phyloP scores from a whole-genome alignment of 208 protist species.

The Leishmania guyanensis region DNA sequence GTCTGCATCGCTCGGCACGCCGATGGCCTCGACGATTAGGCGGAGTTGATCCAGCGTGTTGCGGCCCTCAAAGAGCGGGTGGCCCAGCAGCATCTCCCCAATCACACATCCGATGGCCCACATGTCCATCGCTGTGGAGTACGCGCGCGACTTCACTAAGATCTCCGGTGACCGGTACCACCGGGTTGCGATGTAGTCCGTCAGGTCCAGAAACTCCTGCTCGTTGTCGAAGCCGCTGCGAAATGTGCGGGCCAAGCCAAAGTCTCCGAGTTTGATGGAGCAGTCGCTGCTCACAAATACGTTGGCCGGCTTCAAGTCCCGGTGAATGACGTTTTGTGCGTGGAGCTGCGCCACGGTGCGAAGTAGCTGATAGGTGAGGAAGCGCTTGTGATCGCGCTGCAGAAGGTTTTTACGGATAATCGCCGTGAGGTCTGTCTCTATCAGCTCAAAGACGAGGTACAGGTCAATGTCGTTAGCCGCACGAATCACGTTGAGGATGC shows the following conservation, averaged over 20 bases:
- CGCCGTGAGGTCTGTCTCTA: conserved; percentile 93
- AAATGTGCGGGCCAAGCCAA: conserved; percentile 96
- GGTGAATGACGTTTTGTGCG: conserved; percentile 85
- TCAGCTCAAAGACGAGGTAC: conserved; percentile 97
- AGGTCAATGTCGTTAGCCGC: conserved; percentile 97
- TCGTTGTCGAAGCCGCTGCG: conserved; percentile 34
- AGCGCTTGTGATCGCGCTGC: conserved; percentile 93
- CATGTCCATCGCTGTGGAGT: conserved; percentile 98
- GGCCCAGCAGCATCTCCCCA: conserved; percentile 92
- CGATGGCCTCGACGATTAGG: conserved; percentile 92
- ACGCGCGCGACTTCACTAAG: conserved; percentile 94
- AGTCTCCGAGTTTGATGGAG: conserved; percentile 96
- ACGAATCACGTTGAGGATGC: conserved; percentile 95
- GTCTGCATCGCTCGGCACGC: conserved; percentile 86
- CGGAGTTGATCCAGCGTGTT: conserved; percentile 97
- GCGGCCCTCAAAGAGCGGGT: conserved; percentile 95
- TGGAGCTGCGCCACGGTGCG: conserved; percentile 95
- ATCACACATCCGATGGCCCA: conserved; percentile 99
- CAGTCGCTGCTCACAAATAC: conserved; percentile 94
- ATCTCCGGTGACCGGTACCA: conserved; percentile 99
- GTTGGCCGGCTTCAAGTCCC: conserved; percentile 94
- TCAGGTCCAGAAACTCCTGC: conserved; percentile 77
- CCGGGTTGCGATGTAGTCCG: conserved; percentile 96
- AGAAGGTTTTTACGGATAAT: conserved; percentile 96
- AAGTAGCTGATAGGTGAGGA: conserved; percentile 96